Conservation (phyloP, 2,329 filamentous ascomycete species). For the Aureobasidium zeae region DNA sequence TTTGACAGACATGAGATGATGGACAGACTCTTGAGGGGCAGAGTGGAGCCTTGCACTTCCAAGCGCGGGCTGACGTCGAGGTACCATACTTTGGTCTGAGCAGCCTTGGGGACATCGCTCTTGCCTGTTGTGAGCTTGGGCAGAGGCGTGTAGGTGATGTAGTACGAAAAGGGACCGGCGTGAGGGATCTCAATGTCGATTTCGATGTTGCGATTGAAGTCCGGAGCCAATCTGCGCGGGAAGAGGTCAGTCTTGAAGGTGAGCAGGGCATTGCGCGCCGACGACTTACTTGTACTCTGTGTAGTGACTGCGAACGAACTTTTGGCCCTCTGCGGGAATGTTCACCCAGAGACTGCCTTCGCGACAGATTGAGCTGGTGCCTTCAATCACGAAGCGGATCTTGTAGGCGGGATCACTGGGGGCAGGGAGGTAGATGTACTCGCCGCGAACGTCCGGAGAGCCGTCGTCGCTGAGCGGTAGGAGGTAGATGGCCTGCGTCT, state of each 20-base stretch:
- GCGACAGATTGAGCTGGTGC: conserved; percentile 89
- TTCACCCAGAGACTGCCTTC: conserved; percentile 96
- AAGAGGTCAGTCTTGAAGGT: background rate
- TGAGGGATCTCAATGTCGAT: conserved; percentile 78
- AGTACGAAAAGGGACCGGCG: conserved; percentile 87
- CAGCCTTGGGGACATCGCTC: conserved; percentile 38
- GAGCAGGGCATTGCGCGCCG: background rate
- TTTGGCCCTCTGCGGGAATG: conserved; percentile 65
- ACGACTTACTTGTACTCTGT: conserved; percentile 73
- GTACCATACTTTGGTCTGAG: conserved; percentile 68
- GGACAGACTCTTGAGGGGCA: conserved; percentile 80
- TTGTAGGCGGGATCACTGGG: conserved; percentile 62
- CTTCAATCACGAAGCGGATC: conserved; percentile 83
- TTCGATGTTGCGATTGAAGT: conserved; percentile 86
- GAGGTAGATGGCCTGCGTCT: conserved; percentile 56
- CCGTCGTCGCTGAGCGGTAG: conserved; percentile 88
- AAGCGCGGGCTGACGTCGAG: conserved; percentile 85
- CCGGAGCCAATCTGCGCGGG: conserved; percentile 63
- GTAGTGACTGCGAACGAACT: conserved; percentile 72
- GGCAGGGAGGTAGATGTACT: conserved; percentile 85
- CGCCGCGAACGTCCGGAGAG: conserved; percentile 76
- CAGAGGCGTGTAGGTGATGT: conserved; percentile 82
- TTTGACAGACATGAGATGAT: conserved; percentile 94
- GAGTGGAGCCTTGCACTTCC: conserved; percentile 58
- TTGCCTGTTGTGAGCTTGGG: conserved; percentile 60